Base-by-base conservation (phyloP, 805 yeast genomes). In the Nakazawaea molendinolei region DNA sequence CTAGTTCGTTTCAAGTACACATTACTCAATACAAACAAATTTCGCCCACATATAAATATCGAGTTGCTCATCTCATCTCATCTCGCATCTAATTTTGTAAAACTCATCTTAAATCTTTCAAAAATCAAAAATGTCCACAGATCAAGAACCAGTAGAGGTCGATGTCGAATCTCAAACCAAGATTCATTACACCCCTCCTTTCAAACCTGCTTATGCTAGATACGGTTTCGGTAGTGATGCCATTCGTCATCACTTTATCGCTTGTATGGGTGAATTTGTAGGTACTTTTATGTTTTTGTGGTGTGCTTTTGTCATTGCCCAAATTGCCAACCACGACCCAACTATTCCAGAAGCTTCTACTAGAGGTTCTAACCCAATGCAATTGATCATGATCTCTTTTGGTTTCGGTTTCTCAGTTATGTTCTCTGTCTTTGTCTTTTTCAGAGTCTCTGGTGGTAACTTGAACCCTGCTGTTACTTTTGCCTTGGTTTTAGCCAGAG, bases 401-500 rank as follows among this genome's bases (percentile, higher is more conserved):
- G 95, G 95, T 51, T 85, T 85, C 62, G 95, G 95, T 46, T 81
- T 83, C 52, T 79, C 86, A 48, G 86, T 86, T 38, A 73, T 81
- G 76, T 78, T 81, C 46, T 75, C 73, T 48, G 84, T 82, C 33
- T 74, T 76, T 50, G 60, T 76, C 49, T 75, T 81, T 50, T 79
- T 69, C 64, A 73, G 86, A 57, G 74, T 86, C 42, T 81, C 92
- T 26, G 95, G 95, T 52, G 95, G 92, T 65, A 84, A 83, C 64
- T 71, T 86, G 56, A 86, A 86, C 65, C 95, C 95, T 9, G 90
- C 92, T 34, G 95, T 86, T 28, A 79, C 95, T 16, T 65, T 84
- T 27, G 64, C 87, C 20, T 64, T 86, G 53, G 70, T 76, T n/a
- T 61, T 82, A 29, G 79, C 84, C 15, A 71, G 83, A 44, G 90